Percentiles rank a stretch among this genome's conserved stretches.
These are phyloP conservation scores for Tagetes patula DNA, from an alignment of 129 eudicot genomes.

Conservation along the genomic window DNA sequence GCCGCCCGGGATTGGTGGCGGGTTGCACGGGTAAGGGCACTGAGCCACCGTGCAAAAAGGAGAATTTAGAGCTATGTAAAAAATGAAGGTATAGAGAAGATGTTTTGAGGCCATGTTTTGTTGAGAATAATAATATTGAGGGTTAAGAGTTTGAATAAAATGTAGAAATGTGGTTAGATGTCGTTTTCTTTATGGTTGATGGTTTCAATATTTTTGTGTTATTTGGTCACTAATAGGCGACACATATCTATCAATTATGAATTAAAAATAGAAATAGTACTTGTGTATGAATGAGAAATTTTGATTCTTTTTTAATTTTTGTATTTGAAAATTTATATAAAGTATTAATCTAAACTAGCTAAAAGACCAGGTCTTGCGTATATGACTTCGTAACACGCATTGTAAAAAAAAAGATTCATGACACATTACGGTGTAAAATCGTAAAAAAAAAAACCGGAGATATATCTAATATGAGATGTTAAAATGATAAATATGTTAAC, in stretches of 20 bases:
- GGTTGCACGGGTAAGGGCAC: slow-evolving; percentile 72
- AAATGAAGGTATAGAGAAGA: slow-evolving; percentile 35
- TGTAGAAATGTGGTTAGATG: slow-evolving; percentile 8
- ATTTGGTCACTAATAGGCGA: slow-evolving; percentile 25
- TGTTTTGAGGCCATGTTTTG: slow-evolving; percentile 38
- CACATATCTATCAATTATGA: slow-evolving; percentile 4
- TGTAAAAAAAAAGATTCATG: too few relatives aligned
- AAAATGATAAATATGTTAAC: too few relatives aligned
- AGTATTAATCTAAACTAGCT: too few relatives aligned
- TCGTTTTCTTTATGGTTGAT: slow-evolving; percentile 22
- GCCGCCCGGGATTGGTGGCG: slow-evolving; percentile 49
- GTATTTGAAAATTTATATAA: too few relatives aligned
- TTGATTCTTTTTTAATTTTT: background rate
- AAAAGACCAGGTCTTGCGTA: too few relatives aligned
- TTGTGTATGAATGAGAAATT: background rate
- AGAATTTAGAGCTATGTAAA: slow-evolving; percentile 31
- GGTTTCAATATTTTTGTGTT: slow-evolving; percentile 12
- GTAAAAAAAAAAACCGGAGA: too few relatives aligned
- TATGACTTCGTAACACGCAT: too few relatives aligned
- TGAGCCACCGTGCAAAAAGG: slow-evolving; percentile 42
- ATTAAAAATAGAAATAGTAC: background rate
- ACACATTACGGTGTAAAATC: too few relatives aligned
- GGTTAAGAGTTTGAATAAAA: slow-evolving; percentile 25
- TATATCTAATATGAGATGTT: too few relatives aligned
- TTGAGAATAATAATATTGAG: background rate